phyloP scores from a whole-genome alignment of 139 green algal genomes.

The Micromonas pusilla region DNA sequence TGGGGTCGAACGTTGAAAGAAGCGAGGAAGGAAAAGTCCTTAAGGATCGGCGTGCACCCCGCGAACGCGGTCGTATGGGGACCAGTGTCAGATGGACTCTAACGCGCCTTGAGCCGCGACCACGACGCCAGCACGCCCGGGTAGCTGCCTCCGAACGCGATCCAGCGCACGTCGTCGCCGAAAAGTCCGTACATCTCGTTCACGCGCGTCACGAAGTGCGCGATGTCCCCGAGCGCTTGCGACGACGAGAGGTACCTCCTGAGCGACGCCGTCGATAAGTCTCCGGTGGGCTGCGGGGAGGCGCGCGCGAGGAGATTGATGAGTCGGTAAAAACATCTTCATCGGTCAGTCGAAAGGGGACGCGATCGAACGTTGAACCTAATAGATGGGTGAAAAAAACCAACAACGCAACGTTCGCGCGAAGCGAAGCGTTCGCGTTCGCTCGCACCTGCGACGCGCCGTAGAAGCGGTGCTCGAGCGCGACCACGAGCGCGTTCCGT shows the following conservation, averaged over 20 bases:
- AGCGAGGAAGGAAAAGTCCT: too few species aligned
- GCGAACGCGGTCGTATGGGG: too few species aligned
- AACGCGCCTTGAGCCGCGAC: slow-evolving; percentile 16
- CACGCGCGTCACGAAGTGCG: background rate
- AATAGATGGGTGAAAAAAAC: too few species aligned
- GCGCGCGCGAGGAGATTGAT: too few species aligned
- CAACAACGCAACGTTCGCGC: background rate
- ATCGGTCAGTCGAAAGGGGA: too few species aligned
- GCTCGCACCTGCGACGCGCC: too few species aligned
- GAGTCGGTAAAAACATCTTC: too few species aligned
- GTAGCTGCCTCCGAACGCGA: slow-evolving; percentile 31
- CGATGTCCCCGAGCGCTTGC: slow-evolving; percentile 28
- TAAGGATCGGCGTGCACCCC: background rate
- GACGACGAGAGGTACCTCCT: background rate
- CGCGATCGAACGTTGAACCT: too few species aligned
- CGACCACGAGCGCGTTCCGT: slow-evolving; percentile 12
- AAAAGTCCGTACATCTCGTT: background rate
- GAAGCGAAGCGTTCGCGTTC: background rate
- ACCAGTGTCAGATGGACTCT: too few species aligned
- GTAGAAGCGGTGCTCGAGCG: slow-evolving; percentile 35
- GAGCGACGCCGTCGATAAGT: background rate
- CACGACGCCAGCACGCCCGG: slow-evolving; percentile 24
- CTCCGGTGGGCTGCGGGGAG: slow-evolving; percentile 18
- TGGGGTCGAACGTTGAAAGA: too few species aligned
- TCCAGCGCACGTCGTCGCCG: background rate